Evolutionary conservation across 1,284 basidiomycete species (phyloP).

Genomic region (Vanrija sp.): DNA sequence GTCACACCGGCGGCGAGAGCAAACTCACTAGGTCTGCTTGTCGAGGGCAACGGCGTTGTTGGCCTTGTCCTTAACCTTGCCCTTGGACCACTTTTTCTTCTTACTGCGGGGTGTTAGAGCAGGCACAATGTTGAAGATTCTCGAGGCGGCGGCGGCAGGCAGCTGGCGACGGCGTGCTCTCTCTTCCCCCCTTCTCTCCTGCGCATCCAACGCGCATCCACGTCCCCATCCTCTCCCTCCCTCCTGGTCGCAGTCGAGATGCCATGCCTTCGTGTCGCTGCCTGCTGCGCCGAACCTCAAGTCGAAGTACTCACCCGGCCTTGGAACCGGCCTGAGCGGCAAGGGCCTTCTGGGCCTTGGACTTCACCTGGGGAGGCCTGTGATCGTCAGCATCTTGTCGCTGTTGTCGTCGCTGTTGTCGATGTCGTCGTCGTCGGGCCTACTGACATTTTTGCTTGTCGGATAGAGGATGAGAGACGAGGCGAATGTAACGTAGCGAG

Average conservation of each 20-base stretch:
- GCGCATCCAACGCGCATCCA: not conserved
- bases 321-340: slow-evolving; percentile 50
- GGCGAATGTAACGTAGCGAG: not conserved
- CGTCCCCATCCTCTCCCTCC: not conserved
- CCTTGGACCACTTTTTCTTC: slow-evolving; percentile 99
- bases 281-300: not conserved
- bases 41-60: slow-evolving; percentile 83
- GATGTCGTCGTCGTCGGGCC: not conserved
- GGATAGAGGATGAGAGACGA: not conserved
- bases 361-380: slow-evolving; percentile 46
- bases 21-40: slow-evolving; percentile 58
- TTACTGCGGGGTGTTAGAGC: slow-evolving; percentile 53
- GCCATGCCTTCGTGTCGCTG: too few species aligned
- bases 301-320: slow-evolving; percentile 44
- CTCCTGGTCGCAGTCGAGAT: too few species aligned
- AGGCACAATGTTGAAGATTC: not conserved
- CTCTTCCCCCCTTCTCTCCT: not conserved
- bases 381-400: slow-evolving; percentile 1
- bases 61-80: slow-evolving; percentile 99
- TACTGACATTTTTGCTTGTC: slow-evolving; percentile 6
- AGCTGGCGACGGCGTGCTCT: not conserved
- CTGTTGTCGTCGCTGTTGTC: not conserved
- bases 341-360: slow-evolving; percentile 50
- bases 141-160: not conserved
- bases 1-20: not conserved